phyloP scores from a whole-genome alignment of 179 eudicot species.

The Spergularia azorica region DNA sequence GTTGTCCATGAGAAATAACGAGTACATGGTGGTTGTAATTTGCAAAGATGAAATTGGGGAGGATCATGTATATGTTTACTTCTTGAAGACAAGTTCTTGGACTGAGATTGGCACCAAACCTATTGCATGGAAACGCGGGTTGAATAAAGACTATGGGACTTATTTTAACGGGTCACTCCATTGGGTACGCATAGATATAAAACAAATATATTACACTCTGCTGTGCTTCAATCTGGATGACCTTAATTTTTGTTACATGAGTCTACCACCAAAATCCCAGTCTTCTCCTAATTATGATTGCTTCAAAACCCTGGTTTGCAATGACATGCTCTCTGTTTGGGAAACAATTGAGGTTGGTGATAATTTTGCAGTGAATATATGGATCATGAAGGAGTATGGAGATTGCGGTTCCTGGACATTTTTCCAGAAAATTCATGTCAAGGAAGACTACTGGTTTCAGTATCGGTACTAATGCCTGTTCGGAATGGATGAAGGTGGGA shows the following conservation, averaged over 20 bases:
- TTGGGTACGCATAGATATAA: not conserved
- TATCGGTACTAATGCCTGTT: slow-evolving; percentile 1
- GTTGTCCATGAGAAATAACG: not conserved
- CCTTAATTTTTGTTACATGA: not conserved
- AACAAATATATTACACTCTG: not conserved
- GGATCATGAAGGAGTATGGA: slow-evolving; percentile 16
- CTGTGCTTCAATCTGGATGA: slow-evolving; percentile 7
- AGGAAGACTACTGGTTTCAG: slow-evolving; percentile 12
- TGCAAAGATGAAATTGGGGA: not conserved
- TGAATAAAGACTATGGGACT: not conserved
- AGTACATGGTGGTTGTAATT: slow-evolving; percentile 1
- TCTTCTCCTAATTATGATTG: slow-evolving; percentile 7
- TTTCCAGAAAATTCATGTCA: not conserved
- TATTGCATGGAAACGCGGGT: not conserved
- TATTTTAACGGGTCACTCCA: not conserved
- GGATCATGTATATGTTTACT: slow-evolving; percentile 12
- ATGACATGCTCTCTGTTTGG: slow-evolving; percentile 7
- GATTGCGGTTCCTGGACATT: not conserved
- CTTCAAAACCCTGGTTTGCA: slow-evolving; percentile 1
- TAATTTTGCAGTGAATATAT: slow-evolving; percentile 4
- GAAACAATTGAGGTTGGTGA: slow-evolving; percentile 8
- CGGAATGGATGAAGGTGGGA: not conserved
- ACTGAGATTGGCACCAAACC: slow-evolving; percentile 4
- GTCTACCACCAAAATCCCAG: slow-evolving; percentile 1
- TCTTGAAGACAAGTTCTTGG: slow-evolving; percentile 2